Percentiles rank a stretch among this genome's conserved stretches.
Evolutionary conservation across 495 filamentous ascomycete genomes (phyloP).

Genomic region (Penicillium daleae): DNA sequence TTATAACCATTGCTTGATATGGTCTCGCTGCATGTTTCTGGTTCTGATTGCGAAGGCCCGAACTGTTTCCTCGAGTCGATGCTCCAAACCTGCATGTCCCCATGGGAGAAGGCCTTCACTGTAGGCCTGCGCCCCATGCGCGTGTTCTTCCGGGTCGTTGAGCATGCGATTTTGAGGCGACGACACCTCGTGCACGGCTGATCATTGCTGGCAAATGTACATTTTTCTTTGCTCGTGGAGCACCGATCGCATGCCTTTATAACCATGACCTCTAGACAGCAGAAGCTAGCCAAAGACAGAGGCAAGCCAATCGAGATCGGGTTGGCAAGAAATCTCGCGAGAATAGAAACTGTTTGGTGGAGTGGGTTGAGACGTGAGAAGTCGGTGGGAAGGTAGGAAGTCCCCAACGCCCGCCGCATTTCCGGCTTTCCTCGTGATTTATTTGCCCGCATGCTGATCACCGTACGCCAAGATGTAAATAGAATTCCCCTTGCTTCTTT

Average conservation of each 20-base stretch:
- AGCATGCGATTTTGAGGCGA: slow-evolving; percentile 27
- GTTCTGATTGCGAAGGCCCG: background rate
- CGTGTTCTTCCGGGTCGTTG: slow-evolving; percentile 21
- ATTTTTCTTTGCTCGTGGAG: slow-evolving; percentile 29
- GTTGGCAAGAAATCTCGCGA: too few relatives aligned
- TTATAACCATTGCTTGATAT: slow-evolving; percentile 7
- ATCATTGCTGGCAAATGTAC: slow-evolving; percentile 19
- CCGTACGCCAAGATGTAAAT: too few relatives aligned
- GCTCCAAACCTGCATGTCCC: slow-evolving; percentile 25
- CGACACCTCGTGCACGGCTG: slow-evolving; percentile 29
- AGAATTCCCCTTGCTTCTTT: too few relatives aligned
- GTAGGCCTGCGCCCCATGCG: slow-evolving; percentile 25
- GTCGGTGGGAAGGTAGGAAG: too few relatives aligned
- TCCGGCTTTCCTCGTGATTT: too few relatives aligned
- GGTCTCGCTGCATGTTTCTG: background rate
- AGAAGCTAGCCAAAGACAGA: too few relatives aligned
- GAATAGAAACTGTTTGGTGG: too few relatives aligned
- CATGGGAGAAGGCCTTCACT: slow-evolving; percentile 19
- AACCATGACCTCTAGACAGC: slow-evolving; percentile 26
- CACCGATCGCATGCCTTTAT: slow-evolving; percentile 31
- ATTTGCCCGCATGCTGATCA: too few relatives aligned
- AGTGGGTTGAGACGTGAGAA: too few relatives aligned
- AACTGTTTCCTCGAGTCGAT: slow-evolving; percentile 16
- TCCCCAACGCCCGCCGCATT: too few relatives aligned
- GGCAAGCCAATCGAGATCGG: too few relatives aligned